phyloP scores from a whole-genome alignment of 371 early-diverging fungal genomes.

The Circinella minor region DNA sequence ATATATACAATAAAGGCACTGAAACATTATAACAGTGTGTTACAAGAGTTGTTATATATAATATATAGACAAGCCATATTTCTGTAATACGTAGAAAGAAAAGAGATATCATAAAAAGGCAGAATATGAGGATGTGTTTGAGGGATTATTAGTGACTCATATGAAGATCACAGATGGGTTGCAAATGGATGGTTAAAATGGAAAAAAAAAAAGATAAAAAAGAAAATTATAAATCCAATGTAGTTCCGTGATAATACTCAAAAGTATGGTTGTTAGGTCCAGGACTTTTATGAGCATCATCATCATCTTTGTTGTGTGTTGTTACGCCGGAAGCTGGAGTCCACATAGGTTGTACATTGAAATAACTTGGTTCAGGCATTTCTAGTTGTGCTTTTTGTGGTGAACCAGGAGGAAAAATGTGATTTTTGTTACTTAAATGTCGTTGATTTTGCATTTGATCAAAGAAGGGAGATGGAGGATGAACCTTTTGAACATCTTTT shows the following conservation, averaged over 20 bases:
- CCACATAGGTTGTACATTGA: constrained; percentile 4
- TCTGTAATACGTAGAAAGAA: too few species aligned
- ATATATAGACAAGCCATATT: too few species aligned
- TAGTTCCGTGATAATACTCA: constrained; percentile 1
- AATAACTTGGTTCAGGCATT: neutral
- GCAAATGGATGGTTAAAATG: neutral
- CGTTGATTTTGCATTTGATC: neutral
- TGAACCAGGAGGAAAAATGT: neutral
- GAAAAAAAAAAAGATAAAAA: neutral
- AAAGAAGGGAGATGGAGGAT: neutral
- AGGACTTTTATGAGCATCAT: neutral
- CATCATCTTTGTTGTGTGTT: neutral
- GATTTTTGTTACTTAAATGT: neutral
- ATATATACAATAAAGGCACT: neutral
- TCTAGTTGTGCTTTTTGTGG: neutral
- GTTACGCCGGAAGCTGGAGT: neutral
- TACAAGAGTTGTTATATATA: too few species aligned
- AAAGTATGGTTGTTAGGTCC: neutral
- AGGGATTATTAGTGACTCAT: too few species aligned
- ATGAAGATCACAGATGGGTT: neutral
- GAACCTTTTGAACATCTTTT: neutral
- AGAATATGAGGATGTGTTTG: too few species aligned
- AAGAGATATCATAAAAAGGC: neutral
- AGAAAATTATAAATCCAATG: neutral
- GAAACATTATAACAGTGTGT: too few species aligned